Percentiles rank a stretch among this genome's conserved stretches.
Conservation (phyloP, 176 grass and related monocot genomes). For the Chrysopogon serrulatus region DNA sequence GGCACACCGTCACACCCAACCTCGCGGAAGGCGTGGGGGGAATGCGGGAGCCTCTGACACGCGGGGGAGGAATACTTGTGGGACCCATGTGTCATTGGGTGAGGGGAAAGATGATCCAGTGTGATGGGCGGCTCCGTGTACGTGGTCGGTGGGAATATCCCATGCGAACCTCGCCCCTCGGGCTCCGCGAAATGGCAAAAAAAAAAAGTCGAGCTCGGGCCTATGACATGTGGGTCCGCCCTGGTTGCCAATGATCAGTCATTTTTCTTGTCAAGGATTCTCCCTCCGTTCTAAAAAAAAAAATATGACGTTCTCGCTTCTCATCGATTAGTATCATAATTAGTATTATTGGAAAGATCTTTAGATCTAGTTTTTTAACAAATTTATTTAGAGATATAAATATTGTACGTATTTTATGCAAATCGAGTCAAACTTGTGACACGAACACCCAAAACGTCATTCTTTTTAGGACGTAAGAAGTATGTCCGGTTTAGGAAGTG, state of each 20-base stretch:
- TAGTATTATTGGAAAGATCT: too few relatives aligned
- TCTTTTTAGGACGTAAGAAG: too few relatives aligned
- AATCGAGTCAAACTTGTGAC: too few relatives aligned
- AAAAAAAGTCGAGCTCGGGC: background rate
- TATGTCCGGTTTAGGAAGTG: background rate
- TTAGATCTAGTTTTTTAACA: too few relatives aligned
- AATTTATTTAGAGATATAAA: too few relatives aligned
- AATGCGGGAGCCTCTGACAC: fast-evolving
- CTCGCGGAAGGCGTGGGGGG: background rate
- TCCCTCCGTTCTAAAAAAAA: too few relatives aligned
- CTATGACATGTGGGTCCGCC: background rate
- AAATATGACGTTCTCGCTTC: too few relatives aligned
- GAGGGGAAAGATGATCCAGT: fast-evolving
- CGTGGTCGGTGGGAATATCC: constrained; percentile 9
- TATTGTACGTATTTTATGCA: too few relatives aligned
- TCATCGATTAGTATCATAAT: too few relatives aligned
- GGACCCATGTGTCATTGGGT: background rate
- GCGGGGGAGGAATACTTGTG: fast-evolving
- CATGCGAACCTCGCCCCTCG: background rate
- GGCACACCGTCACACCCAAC: background rate
- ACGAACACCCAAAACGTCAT: too few relatives aligned
- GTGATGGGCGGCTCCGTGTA: background rate
- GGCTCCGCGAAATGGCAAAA: background rate
- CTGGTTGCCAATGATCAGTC: too few relatives aligned
- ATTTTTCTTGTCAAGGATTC: background rate